Evolutionary conservation across 208 protist species (phyloP), one percentile per base, ranked within the genome.

Genomic region (Trypanosoma grayi): DNA sequence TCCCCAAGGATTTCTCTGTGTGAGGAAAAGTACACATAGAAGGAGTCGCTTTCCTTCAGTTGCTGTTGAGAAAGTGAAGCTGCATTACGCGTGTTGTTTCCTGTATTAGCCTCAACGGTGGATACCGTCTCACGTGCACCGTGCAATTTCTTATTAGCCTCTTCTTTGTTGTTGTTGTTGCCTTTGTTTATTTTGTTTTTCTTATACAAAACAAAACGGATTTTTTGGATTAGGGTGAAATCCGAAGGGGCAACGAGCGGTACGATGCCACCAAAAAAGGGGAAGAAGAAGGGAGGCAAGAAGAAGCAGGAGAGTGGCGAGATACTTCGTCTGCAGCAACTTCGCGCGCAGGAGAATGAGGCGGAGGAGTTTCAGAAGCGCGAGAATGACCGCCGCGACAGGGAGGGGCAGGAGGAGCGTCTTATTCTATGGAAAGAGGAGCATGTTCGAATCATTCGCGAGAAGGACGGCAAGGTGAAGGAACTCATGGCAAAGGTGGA

Each of bases 361-460:
- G 84, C 86, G 6, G 86, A 93, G 55, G 73, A 83, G 8, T 60
- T 89, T 56, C 77, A 87, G 62, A 61, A 66, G 39, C 60, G 45
- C 37, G 90, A 95, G 51, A 84, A 83, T 55, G 81, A 91, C 48
- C 76, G 78, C 4, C 79, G 86, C 36, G 84, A 89, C 40, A 57
- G 68, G 20, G 79, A 86, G 36, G 86, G 92, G 53, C 56, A 81
- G 53, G 79, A 90, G 69, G 90, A 93, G 61, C 76, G 73, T 45
- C 68, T 84, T 3, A 64, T 73, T 27, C 60, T 85, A 48, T 65
- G 83, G 59, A 82, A 82, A 28, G 90, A 93, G 55, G 82, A 90
- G 59, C 77, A 90, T 9, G 54, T 74, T 16, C 60, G 60, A 3
- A 58, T 78, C 25, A 56, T 85, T 24, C 67, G 60, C 14, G 81